Evolutionary conservation across 768 basidiomycete species (phyloP), one percentile per base, ranked within the genome.

Genomic region (Sarcodon sp.): DNA sequence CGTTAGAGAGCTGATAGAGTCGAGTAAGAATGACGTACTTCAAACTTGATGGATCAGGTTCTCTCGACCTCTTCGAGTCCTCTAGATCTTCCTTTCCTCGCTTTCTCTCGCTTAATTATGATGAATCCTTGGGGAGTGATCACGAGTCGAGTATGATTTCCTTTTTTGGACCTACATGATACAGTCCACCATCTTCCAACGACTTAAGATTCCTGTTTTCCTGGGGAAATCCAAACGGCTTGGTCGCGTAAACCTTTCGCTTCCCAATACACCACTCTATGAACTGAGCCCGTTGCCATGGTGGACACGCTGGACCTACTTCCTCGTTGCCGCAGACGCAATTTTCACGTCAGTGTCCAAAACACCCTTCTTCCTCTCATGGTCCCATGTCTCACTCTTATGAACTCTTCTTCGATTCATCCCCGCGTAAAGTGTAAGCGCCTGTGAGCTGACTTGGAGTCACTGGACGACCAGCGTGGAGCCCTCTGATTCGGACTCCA

Each of bases 231-330:
- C 21, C 21, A 27, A 27, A 27, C 21, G 4, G 4, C 21, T 27
- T 27, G 21, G 21, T 27, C 21, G 21, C 21, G 39, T 27, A 13
- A 15, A 41, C 8, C 39, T 41, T 13, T 15, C 39, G 27, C 39
- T 41, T 41, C 39, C 39, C 7, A 27, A 41, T 15, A 27, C 27
- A 13, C 60, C 58, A 2, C 39, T 61, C 1, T 59, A 58, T 44
- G 57, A 59, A 11, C 47, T 51, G 27, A 58, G 47, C 33, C 51
- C 58, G 15, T 13, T 41, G 27, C 53, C 57, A 7, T 56, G 58
- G 58, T 59, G 54, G 55, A 52, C 54, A 34, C 47, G 54, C 12
- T 61, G 55, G 54, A 58, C 58, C 6, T 58, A 52, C 36, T 47
- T 53, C 37, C 45, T 61, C n/a, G 53, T 58, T 8, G 36, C 47